These are phyloP conservation scores for Cyclotella sp. DNA, from an alignment of 108 stramenopile genomes.

Conservation along the genomic window DNA sequence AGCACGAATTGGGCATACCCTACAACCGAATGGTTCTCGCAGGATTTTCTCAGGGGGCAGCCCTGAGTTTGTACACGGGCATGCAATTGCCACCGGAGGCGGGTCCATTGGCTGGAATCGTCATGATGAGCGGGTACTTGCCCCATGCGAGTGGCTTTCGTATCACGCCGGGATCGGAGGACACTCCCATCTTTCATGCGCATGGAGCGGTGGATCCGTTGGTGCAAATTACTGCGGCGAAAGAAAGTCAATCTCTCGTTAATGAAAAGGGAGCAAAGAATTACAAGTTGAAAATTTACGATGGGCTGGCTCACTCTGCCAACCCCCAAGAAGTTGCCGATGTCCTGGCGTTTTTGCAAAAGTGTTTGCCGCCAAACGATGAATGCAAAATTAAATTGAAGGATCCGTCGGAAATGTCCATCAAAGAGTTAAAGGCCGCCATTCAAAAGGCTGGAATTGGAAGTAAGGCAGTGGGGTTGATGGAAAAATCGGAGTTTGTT, in stretches of 20 bases:
- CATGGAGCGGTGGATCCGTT: conserved; percentile 91
- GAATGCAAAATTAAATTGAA: conserved; percentile 68
- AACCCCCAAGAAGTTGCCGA: conserved; percentile 74
- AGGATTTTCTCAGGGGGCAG: conserved; percentile 95
- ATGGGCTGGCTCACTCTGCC: conserved; percentile 82
- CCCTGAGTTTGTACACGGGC: conserved; percentile 85
- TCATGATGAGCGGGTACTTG: conserved; percentile 88
- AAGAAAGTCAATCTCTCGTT: conserved; percentile 68
- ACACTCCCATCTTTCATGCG: conserved; percentile 85
- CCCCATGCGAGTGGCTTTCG: conserved; percentile 76
- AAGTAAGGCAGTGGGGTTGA: conserved; percentile 83
- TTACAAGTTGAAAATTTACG: conserved; percentile 81
- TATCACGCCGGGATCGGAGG: conserved; percentile 59
- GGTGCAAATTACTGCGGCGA: conserved; percentile 74
- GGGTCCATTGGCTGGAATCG: conserved; percentile 78
- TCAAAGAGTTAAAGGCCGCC: conserved; percentile 93
- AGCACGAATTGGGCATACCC: conserved; percentile 81
- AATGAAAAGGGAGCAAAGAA: conserved; percentile 63
- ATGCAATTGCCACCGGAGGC: conserved; percentile 72
- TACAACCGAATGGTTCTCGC: conserved; percentile 91
- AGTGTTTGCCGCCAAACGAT: conserved; percentile 73
- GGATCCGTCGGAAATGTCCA: conserved; percentile 85
- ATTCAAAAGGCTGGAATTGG: conserved; percentile 86
- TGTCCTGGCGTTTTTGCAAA: conserved; percentile 67
- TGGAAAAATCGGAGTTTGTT: conserved; percentile 93